Conservation (phyloP, 176 grass and related monocot species). For the Stipa capillata region DNA sequence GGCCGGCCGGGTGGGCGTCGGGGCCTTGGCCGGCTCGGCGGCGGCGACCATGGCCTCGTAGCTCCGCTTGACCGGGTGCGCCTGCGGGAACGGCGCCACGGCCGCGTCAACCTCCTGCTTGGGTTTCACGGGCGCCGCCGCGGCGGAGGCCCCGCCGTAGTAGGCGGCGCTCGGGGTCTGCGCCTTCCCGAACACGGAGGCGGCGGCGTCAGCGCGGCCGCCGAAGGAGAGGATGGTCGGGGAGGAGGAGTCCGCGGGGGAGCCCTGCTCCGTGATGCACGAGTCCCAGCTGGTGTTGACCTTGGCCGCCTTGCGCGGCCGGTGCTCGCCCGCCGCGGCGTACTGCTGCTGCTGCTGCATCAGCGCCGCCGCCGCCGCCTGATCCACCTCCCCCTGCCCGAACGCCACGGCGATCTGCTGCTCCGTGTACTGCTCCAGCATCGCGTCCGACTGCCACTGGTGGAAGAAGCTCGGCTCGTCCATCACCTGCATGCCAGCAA, state of each 20-base stretch:
- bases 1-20: constrained; percentile 12
- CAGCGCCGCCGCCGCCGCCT: background rate
- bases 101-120: constrained; percentile 51
- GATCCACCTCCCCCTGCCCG: constrained; percentile 42
- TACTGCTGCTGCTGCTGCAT: constrained; percentile 15
- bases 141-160: constrained; percentile 25
- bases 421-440: constrained; percentile 67
- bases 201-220: background rate
- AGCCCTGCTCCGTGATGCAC: constrained; percentile 84
- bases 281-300: constrained; percentile 77
- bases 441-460: constrained; percentile 70
- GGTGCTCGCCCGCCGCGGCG: constrained; percentile 3
- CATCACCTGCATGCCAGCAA: constrained; percentile 63
- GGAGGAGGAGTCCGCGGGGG: constrained; percentile 45
- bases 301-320: constrained; percentile 48
- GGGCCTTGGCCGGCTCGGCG: constrained; percentile 3
- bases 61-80: constrained; percentile 52
- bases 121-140: constrained; percentile 24
- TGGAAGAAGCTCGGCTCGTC: constrained; percentile 80
- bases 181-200: constrained; percentile 20
- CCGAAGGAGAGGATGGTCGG: constrained; percentile 88
- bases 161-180: background rate
- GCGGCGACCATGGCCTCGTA: constrained; percentile 48
- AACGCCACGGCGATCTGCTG: constrained; percentile 71
- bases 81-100: background rate